Evolutionary conservation across 2,329 filamentous ascomycete genomes (phyloP).

Genomic region (Cladobotryum mycophilum): DNA sequence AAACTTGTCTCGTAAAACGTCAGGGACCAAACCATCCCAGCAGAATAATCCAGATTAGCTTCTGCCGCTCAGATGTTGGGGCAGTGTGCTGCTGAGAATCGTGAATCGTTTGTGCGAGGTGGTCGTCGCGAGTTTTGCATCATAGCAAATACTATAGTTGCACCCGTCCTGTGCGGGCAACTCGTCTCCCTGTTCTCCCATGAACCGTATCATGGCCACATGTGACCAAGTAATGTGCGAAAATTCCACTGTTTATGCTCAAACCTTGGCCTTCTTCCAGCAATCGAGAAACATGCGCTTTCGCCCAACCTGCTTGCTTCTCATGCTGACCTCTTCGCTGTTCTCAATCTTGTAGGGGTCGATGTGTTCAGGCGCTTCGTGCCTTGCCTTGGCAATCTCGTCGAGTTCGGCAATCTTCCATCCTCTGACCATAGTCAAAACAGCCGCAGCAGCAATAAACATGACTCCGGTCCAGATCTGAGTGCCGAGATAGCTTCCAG

Average conservation of each 20-base stretch:
- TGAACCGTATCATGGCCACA: too few species aligned
- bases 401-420: slow-evolving; percentile 33
- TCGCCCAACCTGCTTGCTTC: slow-evolving; percentile 24
- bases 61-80: too few species aligned
- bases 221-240: too few species aligned
- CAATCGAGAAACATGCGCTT: slow-evolving; percentile 28
- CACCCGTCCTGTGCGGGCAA: too few species aligned
- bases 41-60: too few species aligned
- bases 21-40: too few species aligned
- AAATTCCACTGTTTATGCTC: neutral
- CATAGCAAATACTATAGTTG: too few species aligned
- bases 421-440: slow-evolving; percentile 27
- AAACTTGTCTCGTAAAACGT: too few species aligned
- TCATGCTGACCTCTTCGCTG: slow-evolving; percentile 23
- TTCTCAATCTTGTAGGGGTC: slow-evolving; percentile 25
- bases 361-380: slow-evolving; percentile 24
- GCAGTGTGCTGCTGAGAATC: too few species aligned
- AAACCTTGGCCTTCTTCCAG: slow-evolving; percentile 24
- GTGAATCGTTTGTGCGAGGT: too few species aligned
- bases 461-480: slow-evolving; percentile 57
- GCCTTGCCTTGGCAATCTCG: slow-evolving; percentile 25
- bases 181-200: too few species aligned
- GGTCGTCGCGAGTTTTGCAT: too few species aligned
- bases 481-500: slow-evolving; percentile 43
- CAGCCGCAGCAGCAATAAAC: slow-evolving; percentile 45